Percentiles rank a stretch among this genome's conserved stretches.
phyloP scores from a whole-genome alignment of 2,329 filamentous ascomycete species.

The Didymella segeticola region DNA sequence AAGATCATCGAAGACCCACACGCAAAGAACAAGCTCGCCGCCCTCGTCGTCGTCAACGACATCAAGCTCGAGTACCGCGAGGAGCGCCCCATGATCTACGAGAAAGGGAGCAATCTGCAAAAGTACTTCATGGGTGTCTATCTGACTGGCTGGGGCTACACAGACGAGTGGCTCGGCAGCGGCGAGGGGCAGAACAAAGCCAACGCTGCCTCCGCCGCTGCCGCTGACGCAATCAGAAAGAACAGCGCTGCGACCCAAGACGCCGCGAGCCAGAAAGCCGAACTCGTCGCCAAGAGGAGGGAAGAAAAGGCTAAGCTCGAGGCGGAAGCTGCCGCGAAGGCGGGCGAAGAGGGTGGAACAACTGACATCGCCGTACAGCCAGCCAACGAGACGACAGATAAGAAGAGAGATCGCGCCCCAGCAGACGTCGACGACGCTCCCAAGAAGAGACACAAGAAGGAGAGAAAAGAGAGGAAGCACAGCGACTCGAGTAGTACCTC shows the following conservation, averaged over 20 bases:
- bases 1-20: slow-evolving; percentile 45
- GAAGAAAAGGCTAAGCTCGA: slow-evolving; percentile 24
- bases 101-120: slow-evolving; percentile 56
- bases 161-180: slow-evolving; percentile 65
- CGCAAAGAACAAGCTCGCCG: slow-evolving; percentile 50
- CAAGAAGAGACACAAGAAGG: slow-evolving; percentile 13
- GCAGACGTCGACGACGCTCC: not conserved
- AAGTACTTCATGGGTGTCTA: slow-evolving; percentile 70
- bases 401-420: slow-evolving; percentile 5
- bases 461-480: slow-evolving; percentile 2
- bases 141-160: slow-evolving; percentile 73
- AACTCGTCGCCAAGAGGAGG: slow-evolving; percentile 26
- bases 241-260: slow-evolving; percentile 25
- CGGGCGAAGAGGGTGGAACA: not conserved
- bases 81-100: slow-evolving; percentile 59
- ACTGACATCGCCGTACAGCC: not conserved
- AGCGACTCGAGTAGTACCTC: not conserved
- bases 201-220: slow-evolving; percentile 73
- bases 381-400: not conserved
- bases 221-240: slow-evolving; percentile 65
- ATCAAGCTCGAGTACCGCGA: slow-evolving; percentile 56
- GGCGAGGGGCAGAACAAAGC: slow-evolving; percentile 72
- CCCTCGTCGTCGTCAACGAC: slow-evolving; percentile 39
- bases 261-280: slow-evolving; percentile 30
- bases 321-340: slow-evolving; percentile 13